A percentile compares a stretch with the other conserved stretches of the same genome.
phyloP scores from a whole-genome alignment of 495 filamentous ascomycete genomes.

The Penicillium ochrochloron region DNA sequence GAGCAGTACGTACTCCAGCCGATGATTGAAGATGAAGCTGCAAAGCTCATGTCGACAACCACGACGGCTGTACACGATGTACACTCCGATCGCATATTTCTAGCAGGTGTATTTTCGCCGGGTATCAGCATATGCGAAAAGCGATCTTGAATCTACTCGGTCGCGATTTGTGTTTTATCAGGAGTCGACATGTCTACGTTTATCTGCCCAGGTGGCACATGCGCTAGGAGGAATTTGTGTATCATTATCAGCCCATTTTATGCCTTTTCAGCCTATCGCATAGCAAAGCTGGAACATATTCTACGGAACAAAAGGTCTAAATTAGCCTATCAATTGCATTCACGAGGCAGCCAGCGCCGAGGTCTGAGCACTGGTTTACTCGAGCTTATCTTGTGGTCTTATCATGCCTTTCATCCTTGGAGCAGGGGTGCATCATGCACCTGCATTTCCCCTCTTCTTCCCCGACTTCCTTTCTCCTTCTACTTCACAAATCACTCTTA shows the following conservation, averaged over 20 bases:
- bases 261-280: slow-evolving; percentile 2
- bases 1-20: slow-evolving; percentile 3
- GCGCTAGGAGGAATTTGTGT: background rate
- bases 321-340: background rate
- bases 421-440: slow-evolving; percentile 5
- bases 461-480: background rate
- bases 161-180: background rate
- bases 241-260: background rate
- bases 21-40: slow-evolving; percentile 15
- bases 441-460: slow-evolving; percentile 14
- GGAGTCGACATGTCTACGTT: background rate
- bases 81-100: slow-evolving; percentile 13
- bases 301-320: background rate
- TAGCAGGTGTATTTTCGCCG: slow-evolving; percentile 15
- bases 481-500: background rate
- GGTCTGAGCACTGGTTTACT: slow-evolving; percentile 10
- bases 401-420: slow-evolving; percentile 6
- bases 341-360: background rate
- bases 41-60: slow-evolving; percentile 13
- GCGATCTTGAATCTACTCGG: background rate
- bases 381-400: slow-evolving; percentile 17
- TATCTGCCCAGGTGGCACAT: background rate
- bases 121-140: slow-evolving; percentile 14
- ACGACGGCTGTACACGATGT: slow-evolving; percentile 19
- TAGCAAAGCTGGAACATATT: background rate